phyloP scores from a whole-genome alignment of 2,329 filamentous ascomycete species.

The Verticillium albo-atrum region DNA sequence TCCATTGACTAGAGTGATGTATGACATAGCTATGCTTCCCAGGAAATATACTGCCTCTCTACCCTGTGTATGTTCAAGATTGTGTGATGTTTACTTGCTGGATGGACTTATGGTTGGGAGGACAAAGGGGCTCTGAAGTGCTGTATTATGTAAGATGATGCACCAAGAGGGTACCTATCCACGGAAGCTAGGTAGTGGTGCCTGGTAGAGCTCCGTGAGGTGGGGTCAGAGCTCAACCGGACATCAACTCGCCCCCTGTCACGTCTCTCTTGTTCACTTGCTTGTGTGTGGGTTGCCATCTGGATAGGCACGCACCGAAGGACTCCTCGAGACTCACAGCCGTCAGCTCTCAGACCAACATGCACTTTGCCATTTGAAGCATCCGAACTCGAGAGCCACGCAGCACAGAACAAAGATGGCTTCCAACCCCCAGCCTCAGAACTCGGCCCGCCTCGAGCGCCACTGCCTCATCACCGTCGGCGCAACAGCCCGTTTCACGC shows the following conservation, averaged over 20 bases:
- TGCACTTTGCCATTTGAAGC: not conserved
- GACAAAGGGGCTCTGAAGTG: not conserved
- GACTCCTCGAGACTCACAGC: not conserved
- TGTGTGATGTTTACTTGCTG: not conserved
- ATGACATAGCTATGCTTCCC: not conserved
- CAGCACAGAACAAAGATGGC: not conserved
- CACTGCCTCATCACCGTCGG: conserved; percentile 85
- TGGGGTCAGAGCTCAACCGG: too few species aligned
- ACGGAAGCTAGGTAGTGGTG: too few species aligned
- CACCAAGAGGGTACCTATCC: not conserved
- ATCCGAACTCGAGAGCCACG: not conserved
- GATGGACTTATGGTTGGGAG: not conserved
- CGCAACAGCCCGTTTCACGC: conserved; percentile 79
- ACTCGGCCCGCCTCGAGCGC: conserved; percentile 11
- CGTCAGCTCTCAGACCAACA: not conserved
- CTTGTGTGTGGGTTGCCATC: not conserved
- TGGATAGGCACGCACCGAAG: too few species aligned
- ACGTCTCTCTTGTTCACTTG: not conserved
- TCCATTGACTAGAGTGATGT: not conserved
- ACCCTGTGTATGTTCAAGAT: not conserved
- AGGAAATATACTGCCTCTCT: not conserved
- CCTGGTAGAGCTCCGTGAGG: too few species aligned
- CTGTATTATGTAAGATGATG: not conserved
- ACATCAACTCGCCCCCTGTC: not conserved
- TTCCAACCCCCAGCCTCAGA: not conserved